Evolutionary conservation across 257 asterid genomes (phyloP), one percentile per base, ranked within the genome.

Genomic region (Solanum paucissectum): DNA sequence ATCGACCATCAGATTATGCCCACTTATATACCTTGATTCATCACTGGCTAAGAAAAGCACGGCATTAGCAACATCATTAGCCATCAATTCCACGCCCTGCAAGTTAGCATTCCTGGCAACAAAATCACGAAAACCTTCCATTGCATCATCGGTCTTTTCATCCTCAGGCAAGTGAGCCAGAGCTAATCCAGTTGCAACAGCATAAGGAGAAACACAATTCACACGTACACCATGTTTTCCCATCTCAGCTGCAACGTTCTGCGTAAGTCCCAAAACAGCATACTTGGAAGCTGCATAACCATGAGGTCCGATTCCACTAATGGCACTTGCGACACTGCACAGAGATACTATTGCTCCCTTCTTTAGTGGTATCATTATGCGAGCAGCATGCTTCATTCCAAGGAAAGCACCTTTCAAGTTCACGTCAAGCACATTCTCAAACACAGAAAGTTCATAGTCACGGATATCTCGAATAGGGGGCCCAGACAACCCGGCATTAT

Each of bases 371-470:
- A 96, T 93, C 99, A 97, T 95, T n/a, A 92, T 18, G 34, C 97
- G 96, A 40, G 98, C 98, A 0, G 98, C 99, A 14, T 96, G 99
- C 90, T 97, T 97, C 98, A 97, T 97, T 32, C 99, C 99, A 3
- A 93, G 87, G 89, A 97, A 97, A 49, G 90, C 95, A 4, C 99
- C 98, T 88, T 92, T 94, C 77, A 94, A 96, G 13, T 96, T 95
- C 55, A 94, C 85, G 18, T 94, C 96, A 27, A 97, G 91, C 79
- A 94, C 92, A 42, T 87, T 90, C 60, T 96, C 98, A 36, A 97
- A 97, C 23, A 40, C n/a, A 0, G 98, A 91, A 75, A 96, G 90
- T 2, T 94, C 94, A n/a, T 88, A 90, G 40, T 94, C 85, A 5
- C 98, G 97, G 87, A 97, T 97, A 89, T 96, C 98, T 5, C 93